These are phyloP conservation scores for Myxozyma vanderwaltii DNA, from an alignment of 805 yeast genomes.

Conservation along the genomic window DNA sequence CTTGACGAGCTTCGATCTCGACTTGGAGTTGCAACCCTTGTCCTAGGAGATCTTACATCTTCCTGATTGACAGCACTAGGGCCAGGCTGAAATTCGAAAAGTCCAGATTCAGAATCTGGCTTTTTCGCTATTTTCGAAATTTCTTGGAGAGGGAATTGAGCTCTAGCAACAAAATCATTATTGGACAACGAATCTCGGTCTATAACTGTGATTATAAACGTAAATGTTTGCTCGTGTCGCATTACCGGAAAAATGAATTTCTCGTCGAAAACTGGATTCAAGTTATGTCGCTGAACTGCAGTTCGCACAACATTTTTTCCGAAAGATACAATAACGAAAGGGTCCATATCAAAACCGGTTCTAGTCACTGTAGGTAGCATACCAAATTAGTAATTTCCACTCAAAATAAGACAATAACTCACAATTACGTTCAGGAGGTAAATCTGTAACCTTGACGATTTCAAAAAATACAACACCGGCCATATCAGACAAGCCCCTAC, in stretches of 20 bases:
- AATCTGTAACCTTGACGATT: conserved; percentile 67
- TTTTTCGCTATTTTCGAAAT: conserved; percentile 44
- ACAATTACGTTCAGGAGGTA: conserved; percentile 72
- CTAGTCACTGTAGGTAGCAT: conserved; percentile 50
- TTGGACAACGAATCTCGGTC: conserved; percentile 83
- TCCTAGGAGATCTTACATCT: not conserved
- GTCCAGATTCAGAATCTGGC: conserved; percentile 43
- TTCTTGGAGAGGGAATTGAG: conserved; percentile 57
- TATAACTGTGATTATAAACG: conserved; percentile 69
- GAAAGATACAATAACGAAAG: conserved; percentile 87
- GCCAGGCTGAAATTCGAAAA: conserved; percentile 23
- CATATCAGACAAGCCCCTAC: conserved; percentile 36
- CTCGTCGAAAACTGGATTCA: conserved; percentile 82
- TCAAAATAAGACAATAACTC: not conserved
- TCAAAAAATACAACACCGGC: conserved; percentile 78
- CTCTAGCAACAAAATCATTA: conserved; percentile 79
- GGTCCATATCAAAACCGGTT: conserved; percentile 92
- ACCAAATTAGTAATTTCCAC: not conserved
- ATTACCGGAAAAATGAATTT: conserved; percentile 75
- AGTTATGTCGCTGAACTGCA: conserved; percentile 76
- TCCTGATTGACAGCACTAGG: not conserved
- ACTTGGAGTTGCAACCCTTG: not conserved
- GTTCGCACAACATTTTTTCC: conserved; percentile 87
- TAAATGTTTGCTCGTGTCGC: conserved; percentile 63
- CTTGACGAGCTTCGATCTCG: not conserved